Evolutionary conservation across 2,329 filamentous ascomycete genomes (phyloP).

Genomic region (Penicillium sp.): DNA sequence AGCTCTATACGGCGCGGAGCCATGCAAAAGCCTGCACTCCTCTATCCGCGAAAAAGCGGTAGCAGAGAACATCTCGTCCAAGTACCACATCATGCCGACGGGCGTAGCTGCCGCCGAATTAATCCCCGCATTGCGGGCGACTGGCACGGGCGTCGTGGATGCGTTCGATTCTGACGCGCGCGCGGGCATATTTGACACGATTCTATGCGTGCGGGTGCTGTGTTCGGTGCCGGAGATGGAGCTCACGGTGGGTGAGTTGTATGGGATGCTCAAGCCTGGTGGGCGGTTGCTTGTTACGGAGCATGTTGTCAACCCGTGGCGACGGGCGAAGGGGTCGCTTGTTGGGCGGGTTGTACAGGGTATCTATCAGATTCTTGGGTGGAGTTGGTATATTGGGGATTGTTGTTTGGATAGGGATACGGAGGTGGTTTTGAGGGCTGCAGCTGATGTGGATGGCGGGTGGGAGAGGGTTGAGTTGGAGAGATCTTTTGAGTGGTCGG

Average conservation of each 20-base stretch:
- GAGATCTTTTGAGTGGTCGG: conserved; percentile 36
- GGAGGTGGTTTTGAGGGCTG: conserved; percentile 41
- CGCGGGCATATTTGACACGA: conserved; percentile 53
- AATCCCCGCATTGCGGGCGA: conserved; percentile 31
- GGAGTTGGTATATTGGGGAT: conserved; percentile 53
- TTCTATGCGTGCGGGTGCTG: conserved; percentile 54
- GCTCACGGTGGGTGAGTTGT: conserved; percentile 48
- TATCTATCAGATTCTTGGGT: conserved; percentile 47
- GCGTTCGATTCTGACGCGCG: conserved; percentile 12
- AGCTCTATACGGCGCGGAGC: conserved; percentile 56
- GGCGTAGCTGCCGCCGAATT: conserved; percentile 49
- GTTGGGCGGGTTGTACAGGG: conserved; percentile 48
- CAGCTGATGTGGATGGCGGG: conserved; percentile 42
- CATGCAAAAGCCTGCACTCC: conserved; percentile 48
- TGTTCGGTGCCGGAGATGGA: conserved; percentile 53
- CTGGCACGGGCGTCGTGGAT: conserved; percentile 32
- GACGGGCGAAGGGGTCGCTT: conserved; percentile 45
- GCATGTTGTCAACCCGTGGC: conserved; percentile 55
- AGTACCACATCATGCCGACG: conserved; percentile 51
- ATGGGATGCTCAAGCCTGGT: conserved; percentile 53
- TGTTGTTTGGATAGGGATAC: conserved; percentile 54
- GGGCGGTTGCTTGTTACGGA: conserved; percentile 56
- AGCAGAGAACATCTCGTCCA: conserved; percentile 43
- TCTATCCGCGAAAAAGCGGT: conserved; percentile 43
- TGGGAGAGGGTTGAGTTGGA: conserved; percentile 53